Conservation (phyloP, 2,329 filamentous ascomycete genomes). For the Penicillium brevicompactum region DNA sequence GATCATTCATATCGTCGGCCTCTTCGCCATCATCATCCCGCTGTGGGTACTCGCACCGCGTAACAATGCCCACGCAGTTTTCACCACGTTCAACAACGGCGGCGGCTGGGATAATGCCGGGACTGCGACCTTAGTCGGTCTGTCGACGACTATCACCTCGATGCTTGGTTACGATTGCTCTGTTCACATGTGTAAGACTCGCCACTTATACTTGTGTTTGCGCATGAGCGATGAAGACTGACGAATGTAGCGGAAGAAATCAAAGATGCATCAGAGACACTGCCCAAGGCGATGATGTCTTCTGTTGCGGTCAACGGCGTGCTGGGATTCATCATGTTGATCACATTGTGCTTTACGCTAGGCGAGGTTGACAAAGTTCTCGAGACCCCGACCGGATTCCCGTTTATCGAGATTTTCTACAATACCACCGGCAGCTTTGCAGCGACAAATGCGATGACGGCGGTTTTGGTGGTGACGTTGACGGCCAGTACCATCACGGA, state of each 20-base stretch:
- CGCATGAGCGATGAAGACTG: neutral
- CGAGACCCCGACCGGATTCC: constrained; percentile 52
- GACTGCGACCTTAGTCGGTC: constrained; percentile 43
- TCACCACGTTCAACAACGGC: constrained; percentile 44
- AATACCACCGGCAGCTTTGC: constrained; percentile 52
- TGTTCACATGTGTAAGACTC: constrained; percentile 48
- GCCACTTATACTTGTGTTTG: neutral
- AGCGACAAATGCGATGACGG: constrained; percentile 54
- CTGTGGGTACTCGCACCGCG: constrained; percentile 46
- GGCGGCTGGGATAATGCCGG: constrained; percentile 44
- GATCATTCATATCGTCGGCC: constrained; percentile 45
- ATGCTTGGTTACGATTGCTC: constrained; percentile 47
- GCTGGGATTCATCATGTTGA: constrained; percentile 59
- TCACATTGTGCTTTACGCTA: constrained; percentile 59
- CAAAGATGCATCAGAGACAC: constrained; percentile 50
- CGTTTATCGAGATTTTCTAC: constrained; percentile 62
- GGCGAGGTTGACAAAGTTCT: constrained; percentile 51
- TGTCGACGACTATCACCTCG: constrained; percentile 43
- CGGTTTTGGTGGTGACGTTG: constrained; percentile 53
- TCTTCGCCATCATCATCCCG: constrained; percentile 48
- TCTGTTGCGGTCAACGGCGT: constrained; percentile 54
- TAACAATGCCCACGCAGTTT: constrained; percentile 41
- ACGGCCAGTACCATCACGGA: constrained; percentile 55
- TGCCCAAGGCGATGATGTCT: constrained; percentile 55
- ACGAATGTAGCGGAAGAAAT: constrained; percentile 42